Percentiles rank a stretch among this genome's conserved stretches.
Conservation (phyloP, 306 rosid species). For the Acacia melanoxylon region DNA sequence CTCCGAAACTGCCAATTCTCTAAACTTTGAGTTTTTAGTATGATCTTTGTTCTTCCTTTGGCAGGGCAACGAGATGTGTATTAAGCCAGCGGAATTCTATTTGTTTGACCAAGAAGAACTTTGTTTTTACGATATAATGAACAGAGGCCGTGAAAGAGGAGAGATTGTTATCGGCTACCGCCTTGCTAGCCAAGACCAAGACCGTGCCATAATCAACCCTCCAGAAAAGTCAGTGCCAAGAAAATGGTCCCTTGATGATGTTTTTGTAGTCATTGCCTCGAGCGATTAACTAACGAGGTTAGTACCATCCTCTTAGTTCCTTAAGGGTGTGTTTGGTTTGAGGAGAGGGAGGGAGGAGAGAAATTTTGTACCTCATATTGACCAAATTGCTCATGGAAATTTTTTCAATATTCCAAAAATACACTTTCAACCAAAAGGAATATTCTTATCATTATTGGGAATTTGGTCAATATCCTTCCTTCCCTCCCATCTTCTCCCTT, state of each 20-base stretch:
- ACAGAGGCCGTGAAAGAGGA: conserved; percentile 76
- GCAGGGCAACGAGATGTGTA: conserved; percentile 96
- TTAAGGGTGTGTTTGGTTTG: too few relatives aligned
- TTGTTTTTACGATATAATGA: conserved; percentile 82
- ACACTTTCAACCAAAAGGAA: too few relatives aligned
- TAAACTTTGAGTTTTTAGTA: conserved; percentile 3
- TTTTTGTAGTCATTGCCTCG: conserved; percentile 73
- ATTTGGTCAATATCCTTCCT: too few relatives aligned
- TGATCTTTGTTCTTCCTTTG: conserved; percentile 20
- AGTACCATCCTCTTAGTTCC: conserved; percentile 9
- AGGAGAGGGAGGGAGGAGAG: too few relatives aligned
- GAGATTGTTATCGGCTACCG: conserved; percentile 93
- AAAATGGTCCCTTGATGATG: conserved; percentile 90
- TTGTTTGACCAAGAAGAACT: conserved; percentile 90
- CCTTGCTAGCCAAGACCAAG: conserved; percentile 60
- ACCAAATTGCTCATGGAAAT: too few relatives aligned
- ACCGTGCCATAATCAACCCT: conserved; percentile 86
- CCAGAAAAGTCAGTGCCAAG: conserved; percentile 56
- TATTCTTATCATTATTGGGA: too few relatives aligned
- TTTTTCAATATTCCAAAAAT: too few relatives aligned
- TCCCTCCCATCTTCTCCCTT: too few relatives aligned
- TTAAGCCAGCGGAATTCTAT: conserved; percentile 91
- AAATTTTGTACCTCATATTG: too few relatives aligned
- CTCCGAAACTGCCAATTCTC: conserved; percentile 9
- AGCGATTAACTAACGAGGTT: conserved; percentile 40